These are phyloP conservation scores for Digitaria exilis DNA, from an alignment of 202 grass and related monocot species.

Conservation along the genomic window DNA sequence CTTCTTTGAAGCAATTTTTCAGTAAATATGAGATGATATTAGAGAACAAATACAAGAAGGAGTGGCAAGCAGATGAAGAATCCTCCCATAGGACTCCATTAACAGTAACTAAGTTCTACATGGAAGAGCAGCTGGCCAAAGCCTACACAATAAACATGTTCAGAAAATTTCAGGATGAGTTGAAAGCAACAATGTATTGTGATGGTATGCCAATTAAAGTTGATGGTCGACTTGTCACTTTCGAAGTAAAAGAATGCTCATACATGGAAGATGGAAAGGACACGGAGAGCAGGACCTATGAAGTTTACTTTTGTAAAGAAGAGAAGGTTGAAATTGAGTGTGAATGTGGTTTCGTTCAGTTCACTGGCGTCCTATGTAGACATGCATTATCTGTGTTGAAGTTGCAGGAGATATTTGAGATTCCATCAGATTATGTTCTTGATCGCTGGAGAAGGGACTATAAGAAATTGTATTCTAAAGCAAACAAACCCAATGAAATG, in stretches of 20 bases:
- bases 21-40: constrained; percentile 88
- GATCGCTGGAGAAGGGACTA: constrained; percentile 94
- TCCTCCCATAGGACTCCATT: constrained; percentile 86
- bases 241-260: constrained; percentile 87
- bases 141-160: constrained; percentile 94
- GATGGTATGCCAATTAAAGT: constrained; percentile 70
- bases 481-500: constrained; percentile 49
- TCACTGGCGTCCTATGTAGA: constrained; percentile 91
- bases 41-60: constrained; percentile 89
- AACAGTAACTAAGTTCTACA: constrained; percentile 90
- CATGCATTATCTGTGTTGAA: constrained; percentile 84
- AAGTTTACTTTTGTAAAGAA: constrained; percentile 82
- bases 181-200: constrained; percentile 98
- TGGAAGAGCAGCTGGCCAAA: constrained; percentile 94
- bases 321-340: constrained; percentile 65
- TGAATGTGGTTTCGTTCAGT: constrained; percentile 86
- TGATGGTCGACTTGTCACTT: constrained; percentile 60
- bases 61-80: constrained; percentile 85
- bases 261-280: constrained; percentile 87
- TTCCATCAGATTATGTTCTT: constrained; percentile 73
- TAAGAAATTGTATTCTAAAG: constrained; percentile 71
- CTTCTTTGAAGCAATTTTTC: constrained; percentile 90
- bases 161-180: constrained; percentile 94
- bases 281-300: constrained; percentile 67
- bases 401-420: constrained; percentile 82